Evolutionary conservation across 257 asterid species (phyloP), one percentile per base, ranked within the genome.

Genomic region (Solanum chmielewskii): DNA sequence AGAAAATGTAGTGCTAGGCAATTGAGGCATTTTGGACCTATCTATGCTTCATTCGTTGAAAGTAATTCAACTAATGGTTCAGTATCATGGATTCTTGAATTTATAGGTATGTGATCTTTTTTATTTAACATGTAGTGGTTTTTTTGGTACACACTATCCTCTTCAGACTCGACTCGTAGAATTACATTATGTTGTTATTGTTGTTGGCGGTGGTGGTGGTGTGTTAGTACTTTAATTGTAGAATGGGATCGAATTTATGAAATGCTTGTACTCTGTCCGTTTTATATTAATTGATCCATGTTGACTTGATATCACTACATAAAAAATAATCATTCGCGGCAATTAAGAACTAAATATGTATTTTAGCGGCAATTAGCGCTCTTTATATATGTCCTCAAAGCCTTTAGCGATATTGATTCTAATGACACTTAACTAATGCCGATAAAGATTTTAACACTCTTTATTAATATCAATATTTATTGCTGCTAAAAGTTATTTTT

Each of bases 51-150:
- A 56, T 89, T 83, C 45, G 92, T 91, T 86, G 92, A 91, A 44
- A 88, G 45, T 85, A 86, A 68, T 49, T 85, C 93, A 4, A 44
- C 90, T 13, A 88, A 76, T 88, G 86, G 47, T 85, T 92, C 94
- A 16, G 89, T 90, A 7, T 91, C 92, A 92, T 96, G 98, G 99
- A 84, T 95, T 90, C 97, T 96, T 92, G 91, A 95, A 88, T 97
- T 97, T 86, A 90, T 95, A 18, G 98, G 98, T 95, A 31, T 31
- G 91, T 88, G 8, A n/a, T 64, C 15, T n/a, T 64, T 11, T 9
- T 60, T n/a, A 11, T 23, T 62, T 10, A 10, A 25, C 16, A 10
- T 59, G 66, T 20, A 20, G 62, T 56, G 2, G n/a, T 56, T 56
- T 56, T 2, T 18, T 56, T 0, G 0, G n/a, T 56, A 56, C 11